Evolutionary conservation across 78 protist species (phyloP).

Genomic region (Protostelium mycophagum): DNA sequence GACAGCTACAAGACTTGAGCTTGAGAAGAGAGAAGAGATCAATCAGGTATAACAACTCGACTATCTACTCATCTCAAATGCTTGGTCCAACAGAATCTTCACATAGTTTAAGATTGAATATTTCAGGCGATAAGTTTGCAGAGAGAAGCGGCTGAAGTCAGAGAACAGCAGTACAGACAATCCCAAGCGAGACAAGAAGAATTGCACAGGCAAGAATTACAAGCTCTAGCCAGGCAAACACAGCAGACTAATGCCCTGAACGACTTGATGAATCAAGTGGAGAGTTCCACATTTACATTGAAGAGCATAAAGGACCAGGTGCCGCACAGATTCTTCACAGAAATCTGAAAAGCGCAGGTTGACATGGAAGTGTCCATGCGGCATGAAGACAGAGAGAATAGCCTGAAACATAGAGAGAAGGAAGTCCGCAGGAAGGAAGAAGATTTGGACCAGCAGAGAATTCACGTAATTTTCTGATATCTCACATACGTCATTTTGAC

Average conservation of each 20-base stretch:
- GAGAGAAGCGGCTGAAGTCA: not conserved
- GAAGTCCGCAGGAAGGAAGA: not conserved
- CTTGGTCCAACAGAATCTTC: too few species aligned
- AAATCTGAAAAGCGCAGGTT: not conserved
- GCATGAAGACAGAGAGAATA: not conserved
- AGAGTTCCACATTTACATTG: not conserved
- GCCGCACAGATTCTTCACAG: not conserved
- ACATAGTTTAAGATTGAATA: too few species aligned
- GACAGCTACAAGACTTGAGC: not conserved
- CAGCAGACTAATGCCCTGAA: not conserved
- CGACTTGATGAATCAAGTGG: not conserved
- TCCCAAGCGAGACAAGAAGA: not conserved
- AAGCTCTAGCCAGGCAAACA: not conserved
- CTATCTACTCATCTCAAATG: too few species aligned
- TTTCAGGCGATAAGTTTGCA: not conserved
- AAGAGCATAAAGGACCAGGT: not conserved
- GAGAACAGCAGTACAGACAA: not conserved
- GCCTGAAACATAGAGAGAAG: not conserved
- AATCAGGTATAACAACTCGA: too few species aligned
- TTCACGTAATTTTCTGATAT: not conserved
- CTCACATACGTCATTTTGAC: not conserved
- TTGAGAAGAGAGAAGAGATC: not conserved
- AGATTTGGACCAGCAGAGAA: not conserved
- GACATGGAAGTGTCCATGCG: not conserved
- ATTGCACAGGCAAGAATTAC: not conserved